phyloP scores from a whole-genome alignment of 352 stramenopile genomes.

The Aphanomyces cochlioides region DNA sequence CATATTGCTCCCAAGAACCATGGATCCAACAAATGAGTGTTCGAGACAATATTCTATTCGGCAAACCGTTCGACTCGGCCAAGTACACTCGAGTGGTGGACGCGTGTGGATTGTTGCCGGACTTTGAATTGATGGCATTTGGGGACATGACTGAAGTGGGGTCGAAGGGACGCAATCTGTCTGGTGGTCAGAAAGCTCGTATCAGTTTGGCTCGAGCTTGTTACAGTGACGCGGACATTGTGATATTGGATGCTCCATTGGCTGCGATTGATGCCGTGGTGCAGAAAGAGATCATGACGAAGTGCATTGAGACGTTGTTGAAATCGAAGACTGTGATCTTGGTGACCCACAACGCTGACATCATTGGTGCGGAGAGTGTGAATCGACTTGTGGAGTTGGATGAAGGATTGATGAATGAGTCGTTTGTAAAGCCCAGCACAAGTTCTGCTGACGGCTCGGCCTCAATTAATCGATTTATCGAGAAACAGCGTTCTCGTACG shows the following conservation, averaged over 20 bases:
- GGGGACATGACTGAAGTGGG: conserved; percentile 47
- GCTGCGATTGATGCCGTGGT: conserved; percentile 46
- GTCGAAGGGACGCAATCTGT: conserved; percentile 41
- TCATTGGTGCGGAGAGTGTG: not conserved
- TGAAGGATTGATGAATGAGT: not conserved
- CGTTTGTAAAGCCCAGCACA: not conserved
- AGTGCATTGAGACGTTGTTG: conserved; percentile 59
- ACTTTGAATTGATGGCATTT: not conserved
- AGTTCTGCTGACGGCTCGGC: not conserved
- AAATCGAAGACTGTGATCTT: conserved; percentile 62
- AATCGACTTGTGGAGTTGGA: too few species aligned
- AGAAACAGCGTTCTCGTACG: not conserved
- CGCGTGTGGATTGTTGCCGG: not conserved
- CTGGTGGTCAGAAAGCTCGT: conserved; percentile 50
- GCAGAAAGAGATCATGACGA: conserved; percentile 66
- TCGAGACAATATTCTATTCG: not conserved
- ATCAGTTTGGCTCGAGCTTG: conserved; percentile 53
- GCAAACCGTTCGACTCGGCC: not conserved
- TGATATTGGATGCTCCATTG: conserved; percentile 42
- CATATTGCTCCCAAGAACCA: conserved; percentile 29
- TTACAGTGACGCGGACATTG: conserved; percentile 39
- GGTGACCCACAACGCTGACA: conserved; percentile 43
- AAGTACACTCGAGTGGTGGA: not conserved
- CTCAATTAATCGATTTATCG: not conserved
- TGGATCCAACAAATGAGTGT: conserved; percentile 56